These are phyloP conservation scores for Picochlorum sp. DNA, from an alignment of 139 green algal genomes.

Conservation along the genomic window DNA sequence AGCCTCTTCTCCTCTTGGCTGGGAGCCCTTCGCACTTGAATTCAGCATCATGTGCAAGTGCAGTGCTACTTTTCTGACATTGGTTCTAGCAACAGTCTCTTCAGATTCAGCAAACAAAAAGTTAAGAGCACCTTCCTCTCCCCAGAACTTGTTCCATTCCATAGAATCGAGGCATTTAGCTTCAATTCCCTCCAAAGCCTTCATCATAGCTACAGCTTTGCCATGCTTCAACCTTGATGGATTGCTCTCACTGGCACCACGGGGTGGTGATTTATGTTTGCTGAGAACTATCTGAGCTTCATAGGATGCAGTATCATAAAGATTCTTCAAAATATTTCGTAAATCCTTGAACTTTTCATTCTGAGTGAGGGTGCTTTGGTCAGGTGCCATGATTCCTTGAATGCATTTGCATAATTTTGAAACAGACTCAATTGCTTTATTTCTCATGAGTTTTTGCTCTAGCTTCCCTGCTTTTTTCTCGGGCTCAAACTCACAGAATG, in stretches of 20 bases:
- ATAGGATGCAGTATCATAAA: neutral
- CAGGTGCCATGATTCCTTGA: constrained; percentile 7
- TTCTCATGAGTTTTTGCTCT: constrained; percentile 20
- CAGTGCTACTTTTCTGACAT: constrained; percentile 23
- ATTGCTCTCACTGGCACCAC: constrained; percentile 2
- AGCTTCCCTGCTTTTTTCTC: constrained; percentile 16
- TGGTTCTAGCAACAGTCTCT: constrained; percentile 2
- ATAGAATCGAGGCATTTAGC: constrained; percentile 3
- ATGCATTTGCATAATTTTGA: constrained; percentile 24
- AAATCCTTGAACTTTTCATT: constrained; percentile 3
- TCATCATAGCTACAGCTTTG: constrained; percentile 6
- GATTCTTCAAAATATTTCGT: constrained; percentile 5
- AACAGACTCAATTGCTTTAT: constrained; percentile 11
- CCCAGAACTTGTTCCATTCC: constrained; percentile 19
- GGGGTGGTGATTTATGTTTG: constrained; percentile 4
- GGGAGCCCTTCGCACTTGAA: constrained; percentile 34
- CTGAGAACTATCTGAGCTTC: constrained; percentile 17
- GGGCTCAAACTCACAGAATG: constrained; percentile 22
- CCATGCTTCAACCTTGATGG: constrained; percentile 12
- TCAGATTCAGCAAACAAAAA: constrained; percentile 15
- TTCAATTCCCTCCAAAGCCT: neutral
- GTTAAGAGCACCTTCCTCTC: constrained; percentile 20
- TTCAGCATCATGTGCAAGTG: constrained; percentile 46
- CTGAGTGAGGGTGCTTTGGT: too few relatives aligned
- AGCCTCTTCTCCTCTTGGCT: constrained; percentile 54